Base-by-base conservation (phyloP, 495 filamentous ascomycete genomes). In the Tuber microsphaerosporum region DNA sequence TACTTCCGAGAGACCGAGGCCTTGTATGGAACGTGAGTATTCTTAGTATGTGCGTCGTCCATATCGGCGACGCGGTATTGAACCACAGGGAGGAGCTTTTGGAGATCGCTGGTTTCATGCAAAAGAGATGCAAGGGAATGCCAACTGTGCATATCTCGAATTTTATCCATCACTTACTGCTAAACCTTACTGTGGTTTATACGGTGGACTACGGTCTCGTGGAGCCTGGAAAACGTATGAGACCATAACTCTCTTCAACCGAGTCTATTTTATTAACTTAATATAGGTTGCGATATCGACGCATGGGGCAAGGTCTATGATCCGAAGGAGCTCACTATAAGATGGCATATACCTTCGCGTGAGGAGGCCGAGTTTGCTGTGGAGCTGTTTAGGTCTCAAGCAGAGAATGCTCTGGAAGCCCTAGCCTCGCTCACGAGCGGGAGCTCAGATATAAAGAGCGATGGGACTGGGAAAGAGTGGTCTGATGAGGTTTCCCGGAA, bases 1-100 rank as follows among this genome's bases (percentile, higher is more conserved):
- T 98, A 43, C 87, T 98, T 51, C 95, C 95, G 43, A 88, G 95
- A 79, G 95, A 99, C 83, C 88, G 96, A 39, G 95, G 91, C 19
- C 86, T 99, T 26, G 93, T 98, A 20, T 98, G 96, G 96, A 92
- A 97, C 83, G 89, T 99, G 80, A 97, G 93, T 84, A 93, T 98
- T 86, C 89, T 99, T 4, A 97, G 94, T 84, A 99, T 99, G 95
- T 97, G 92, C 76, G 92, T 97, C 19, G 95, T 99, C 61, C 95
- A 99, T 78, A 93, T 98, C 72, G 95, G 95, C 37, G 89, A 91
- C 81, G 91, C 93, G 71, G 92, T 98, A 39, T 86, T 99, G 71
- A 90, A 91, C 70, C 94, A 97, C 86, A 92, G 92, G 83, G 86
- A 92, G 71, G 91, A 97, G 74, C 88, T 99, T 1, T 92, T 97